Conservation (phyloP, 225 moss, liverwort and hornwort species). For the Sphagnum tenellum region DNA sequence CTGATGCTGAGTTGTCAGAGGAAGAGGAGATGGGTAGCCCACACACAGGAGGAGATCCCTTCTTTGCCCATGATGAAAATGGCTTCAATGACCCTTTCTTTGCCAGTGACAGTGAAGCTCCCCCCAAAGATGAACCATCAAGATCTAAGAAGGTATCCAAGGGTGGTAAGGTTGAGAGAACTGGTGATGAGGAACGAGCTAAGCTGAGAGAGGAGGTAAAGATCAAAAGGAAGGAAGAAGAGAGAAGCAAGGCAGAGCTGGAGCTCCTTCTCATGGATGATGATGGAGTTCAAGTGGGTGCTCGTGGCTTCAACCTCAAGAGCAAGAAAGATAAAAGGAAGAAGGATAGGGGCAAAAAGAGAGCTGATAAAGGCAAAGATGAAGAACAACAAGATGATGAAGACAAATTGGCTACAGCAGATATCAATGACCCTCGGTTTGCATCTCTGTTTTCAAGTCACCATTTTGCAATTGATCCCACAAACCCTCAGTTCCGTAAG, state of each 20-base stretch:
- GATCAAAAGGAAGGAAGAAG: conserved; percentile 55
- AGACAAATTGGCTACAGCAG: conserved; percentile 52
- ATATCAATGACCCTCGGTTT: conserved; percentile 82
- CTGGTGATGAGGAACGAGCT: conserved; percentile 33
- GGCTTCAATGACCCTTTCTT: conserved; percentile 60
- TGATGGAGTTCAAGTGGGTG: conserved; percentile 55
- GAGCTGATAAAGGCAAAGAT: conserved; percentile 14
- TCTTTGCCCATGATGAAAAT: conserved; percentile 42
- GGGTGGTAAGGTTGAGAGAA: conserved; percentile 21
- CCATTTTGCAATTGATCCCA: conserved; percentile 88
- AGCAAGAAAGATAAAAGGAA: conserved; percentile 24
- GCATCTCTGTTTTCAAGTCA: conserved; percentile 61
- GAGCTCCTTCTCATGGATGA: conserved; percentile 93
- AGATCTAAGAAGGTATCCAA: conserved; percentile 12
- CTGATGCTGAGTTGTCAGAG: conserved; percentile 45
- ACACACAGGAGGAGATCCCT: conserved; percentile 37
- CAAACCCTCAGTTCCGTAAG: conserved; percentile 80
- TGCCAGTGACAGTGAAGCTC: conserved; percentile 30
- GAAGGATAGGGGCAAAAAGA: conserved; percentile 38
- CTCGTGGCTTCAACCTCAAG: conserved; percentile 29
- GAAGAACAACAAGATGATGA: conserved; percentile 32
- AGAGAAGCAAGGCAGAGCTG: conserved; percentile 68
- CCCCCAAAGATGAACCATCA: neutral
- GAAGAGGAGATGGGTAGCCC: conserved; percentile 34
- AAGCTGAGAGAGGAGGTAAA: conserved; percentile 64